Evolutionary conservation across 176 grass and related monocot species (phyloP), one percentile per base, ranked within the genome.

Genomic region (Oryza nivara): DNA sequence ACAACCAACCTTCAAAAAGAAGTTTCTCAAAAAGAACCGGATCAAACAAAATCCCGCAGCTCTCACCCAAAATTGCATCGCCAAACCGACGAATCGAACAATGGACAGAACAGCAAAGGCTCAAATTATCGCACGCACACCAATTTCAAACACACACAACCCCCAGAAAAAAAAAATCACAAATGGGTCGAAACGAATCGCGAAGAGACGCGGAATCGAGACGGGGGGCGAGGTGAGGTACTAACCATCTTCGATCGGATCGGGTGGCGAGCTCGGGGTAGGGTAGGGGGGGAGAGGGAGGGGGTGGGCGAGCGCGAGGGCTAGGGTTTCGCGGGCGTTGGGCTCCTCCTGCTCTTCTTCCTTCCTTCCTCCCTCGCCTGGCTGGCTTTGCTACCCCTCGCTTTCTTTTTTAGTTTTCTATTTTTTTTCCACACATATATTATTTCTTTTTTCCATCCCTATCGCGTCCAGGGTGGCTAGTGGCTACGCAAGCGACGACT

Each of bases 211-310:
- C 44, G 28, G 40, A 26, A 70, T 44, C 65, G 23, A 49, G 17
- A 54, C 4, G 54, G 75, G 75, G 56, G 15, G 34, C 13, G 12
- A 75, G 30, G 65, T 11, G 5, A 26, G 72, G 66, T 4, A 77
- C 74, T 45, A 11, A 92, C 90, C 90, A 92, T 89, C 83, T 83
- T 92, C 36, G 80, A 92, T 92, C 82, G 30, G 78, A 67, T 58
- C 51, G 65, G 44, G 44, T 23, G 61, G 70, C 43, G 35, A 51
- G 54, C 61, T 52, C 51, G 15, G 66, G 35, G 26, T 6, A 19
- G 6, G 54, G 30, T 32, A 32, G 30, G 30, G 30, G 30, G 54
- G 54, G 40, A 41, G 74, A 54, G 35, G 58, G 22, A 44, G 72
- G 73, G 22, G 1, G 28, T 28, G 28, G 54, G 54, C 17, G 63